Percentiles rank a stretch among this genome's conserved stretches.
phyloP scores from a whole-genome alignment of 306 rosid species.

The Sicyos edulis region DNA sequence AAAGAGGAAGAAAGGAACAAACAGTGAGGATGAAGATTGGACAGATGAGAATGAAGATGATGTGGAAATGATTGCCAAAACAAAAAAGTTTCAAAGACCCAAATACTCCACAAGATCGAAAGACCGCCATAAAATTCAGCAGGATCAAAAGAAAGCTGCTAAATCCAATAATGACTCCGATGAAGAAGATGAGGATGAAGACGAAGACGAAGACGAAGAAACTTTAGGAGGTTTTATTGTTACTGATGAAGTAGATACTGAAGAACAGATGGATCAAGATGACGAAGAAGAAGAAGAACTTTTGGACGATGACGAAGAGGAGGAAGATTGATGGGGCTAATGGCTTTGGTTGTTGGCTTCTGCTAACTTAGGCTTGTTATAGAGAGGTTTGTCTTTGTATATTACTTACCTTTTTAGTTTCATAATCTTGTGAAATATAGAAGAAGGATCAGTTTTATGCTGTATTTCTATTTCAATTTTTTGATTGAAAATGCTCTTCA shows the following conservation, averaged over 20 bases:
- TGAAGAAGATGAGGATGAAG: too few species aligned
- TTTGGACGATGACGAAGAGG: slow-evolving; percentile 32
- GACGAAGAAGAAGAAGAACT: slow-evolving; percentile 38
- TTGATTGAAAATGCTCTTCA: neutral
- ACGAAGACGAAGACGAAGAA: slow-evolving; percentile 18
- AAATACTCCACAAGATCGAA: slow-evolving; percentile 58
- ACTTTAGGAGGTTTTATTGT: slow-evolving; percentile 26
- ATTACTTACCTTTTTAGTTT: neutral
- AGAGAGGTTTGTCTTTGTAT: slow-evolving; percentile 9
- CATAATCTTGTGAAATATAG: neutral
- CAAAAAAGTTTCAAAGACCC: slow-evolving; percentile 36
- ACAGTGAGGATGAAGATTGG: slow-evolving; percentile 56
- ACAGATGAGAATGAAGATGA: slow-evolving; percentile 59
- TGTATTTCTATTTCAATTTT: neutral
- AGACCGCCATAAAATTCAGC: slow-evolving; percentile 22
- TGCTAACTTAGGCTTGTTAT: slow-evolving; percentile 9
- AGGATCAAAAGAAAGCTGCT: slow-evolving; percentile 32
- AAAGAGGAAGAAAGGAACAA: slow-evolving; percentile 37
- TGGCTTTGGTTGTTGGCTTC: slow-evolving; percentile 5
- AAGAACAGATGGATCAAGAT: slow-evolving; percentile 34
- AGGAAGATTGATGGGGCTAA: slow-evolving; percentile 8
- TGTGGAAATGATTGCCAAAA: slow-evolving; percentile 32
- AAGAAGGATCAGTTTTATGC: neutral
- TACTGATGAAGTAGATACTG: slow-evolving; percentile 40
- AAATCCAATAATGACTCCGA: slow-evolving; percentile 8